A percentile compares a stretch with the other conserved stretches of the same genome.
Conservation (phyloP, 2,329 filamentous ascomycete genomes). For the Verticillium dahliae region DNA sequence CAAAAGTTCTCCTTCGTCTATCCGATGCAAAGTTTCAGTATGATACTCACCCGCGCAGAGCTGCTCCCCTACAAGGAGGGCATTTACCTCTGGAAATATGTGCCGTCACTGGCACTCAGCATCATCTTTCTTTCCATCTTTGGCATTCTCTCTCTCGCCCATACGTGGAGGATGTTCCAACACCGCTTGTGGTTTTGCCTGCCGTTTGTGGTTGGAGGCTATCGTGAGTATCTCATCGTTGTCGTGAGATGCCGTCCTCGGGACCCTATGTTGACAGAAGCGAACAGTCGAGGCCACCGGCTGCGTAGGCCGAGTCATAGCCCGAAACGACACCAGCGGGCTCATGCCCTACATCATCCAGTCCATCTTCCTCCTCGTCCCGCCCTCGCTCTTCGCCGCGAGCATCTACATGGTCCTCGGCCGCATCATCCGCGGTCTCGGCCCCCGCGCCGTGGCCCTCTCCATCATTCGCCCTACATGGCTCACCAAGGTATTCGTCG, state of each 20-base stretch:
- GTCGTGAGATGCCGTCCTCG: too few relatives aligned
- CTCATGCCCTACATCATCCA: slow-evolving; percentile 29
- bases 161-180: slow-evolving; percentile 30
- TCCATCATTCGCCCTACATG: slow-evolving; percentile 33
- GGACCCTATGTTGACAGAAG: too few relatives aligned
- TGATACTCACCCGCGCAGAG: not conserved
- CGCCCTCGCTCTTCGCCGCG: slow-evolving; percentile 34
- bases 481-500: slow-evolving; percentile 43
- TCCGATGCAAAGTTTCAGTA: not conserved
- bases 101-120: slow-evolving; percentile 35
- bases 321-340: slow-evolving; percentile 18
- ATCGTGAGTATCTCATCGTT: slow-evolving; percentile 25
- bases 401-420: slow-evolving; percentile 40
- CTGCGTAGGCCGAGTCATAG: slow-evolving; percentile 7
- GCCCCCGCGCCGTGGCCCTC: slow-evolving; percentile 24
- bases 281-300: not conserved
- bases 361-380: slow-evolving; percentile 25
- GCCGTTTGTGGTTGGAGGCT: slow-evolving; percentile 7
- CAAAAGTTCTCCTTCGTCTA: too few relatives aligned
- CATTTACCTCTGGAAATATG: slow-evolving; percentile 25
- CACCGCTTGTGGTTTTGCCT: slow-evolving; percentile 9
- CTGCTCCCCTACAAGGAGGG: slow-evolving; percentile 2
- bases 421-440: slow-evolving; percentile 26
- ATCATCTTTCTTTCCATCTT: slow-evolving; percentile 38
- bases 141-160: slow-evolving; percentile 23